Conservation (phyloP, 140 eudicot species). For the Cichorium intybus region DNA sequence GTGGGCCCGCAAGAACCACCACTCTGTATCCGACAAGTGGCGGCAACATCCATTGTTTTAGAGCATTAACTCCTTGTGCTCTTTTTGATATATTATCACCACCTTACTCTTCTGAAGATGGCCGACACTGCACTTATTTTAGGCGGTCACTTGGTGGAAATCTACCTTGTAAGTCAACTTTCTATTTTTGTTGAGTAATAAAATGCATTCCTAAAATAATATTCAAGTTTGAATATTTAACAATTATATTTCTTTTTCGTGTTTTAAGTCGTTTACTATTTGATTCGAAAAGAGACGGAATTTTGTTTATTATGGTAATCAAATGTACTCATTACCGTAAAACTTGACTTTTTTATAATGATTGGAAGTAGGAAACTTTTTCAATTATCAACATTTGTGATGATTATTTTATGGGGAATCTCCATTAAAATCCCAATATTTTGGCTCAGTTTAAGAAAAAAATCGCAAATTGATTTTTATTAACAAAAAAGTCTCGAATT, state of each 20-base stretch:
- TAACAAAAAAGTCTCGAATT: too few species aligned
- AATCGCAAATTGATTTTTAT: too few species aligned
- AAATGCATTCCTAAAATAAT: background rate
- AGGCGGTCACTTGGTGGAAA: conserved; percentile 52
- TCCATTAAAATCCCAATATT: too few species aligned
- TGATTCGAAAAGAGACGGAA: too few species aligned
- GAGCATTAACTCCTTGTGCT: conserved; percentile 82
- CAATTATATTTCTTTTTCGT: background rate
- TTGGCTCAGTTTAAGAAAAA: too few species aligned
- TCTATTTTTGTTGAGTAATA: background rate
- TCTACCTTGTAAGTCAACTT: conserved; percentile 51
- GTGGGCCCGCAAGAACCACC: conserved; percentile 78
- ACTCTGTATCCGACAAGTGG: conserved; percentile 70
- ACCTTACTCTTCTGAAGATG: conserved; percentile 89
- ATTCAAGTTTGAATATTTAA: too few species aligned
- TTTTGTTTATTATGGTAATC: background rate
- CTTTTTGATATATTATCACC: conserved; percentile 89
- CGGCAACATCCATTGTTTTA: conserved; percentile 84
- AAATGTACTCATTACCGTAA: background rate
- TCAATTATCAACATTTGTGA: background rate
- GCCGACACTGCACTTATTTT: conserved; percentile 85
- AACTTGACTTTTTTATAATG: background rate
- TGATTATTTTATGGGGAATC: too few species aligned
- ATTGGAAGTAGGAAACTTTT: background rate
- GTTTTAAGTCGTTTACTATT: too few species aligned